These are phyloP conservation scores for Ascochyta lentis DNA, from an alignment of 2,329 filamentous ascomycete species.

Conservation along the genomic window DNA sequence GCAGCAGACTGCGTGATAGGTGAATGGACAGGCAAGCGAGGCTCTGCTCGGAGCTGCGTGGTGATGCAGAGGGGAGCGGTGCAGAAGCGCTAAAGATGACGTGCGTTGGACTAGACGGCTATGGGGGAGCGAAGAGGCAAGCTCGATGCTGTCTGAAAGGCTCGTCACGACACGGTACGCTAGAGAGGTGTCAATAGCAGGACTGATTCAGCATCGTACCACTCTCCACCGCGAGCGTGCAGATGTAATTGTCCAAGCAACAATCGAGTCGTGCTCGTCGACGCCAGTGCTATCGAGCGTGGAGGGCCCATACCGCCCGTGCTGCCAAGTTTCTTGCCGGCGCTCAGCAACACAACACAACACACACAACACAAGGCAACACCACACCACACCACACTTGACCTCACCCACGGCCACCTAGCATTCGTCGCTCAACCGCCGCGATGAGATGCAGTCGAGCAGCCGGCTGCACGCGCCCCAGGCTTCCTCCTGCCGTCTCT, in stretches of 20 bases:
- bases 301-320: slow-evolving; percentile 8
- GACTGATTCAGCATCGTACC: slow-evolving; percentile 10
- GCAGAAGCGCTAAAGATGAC: slow-evolving; percentile 18
- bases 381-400: neutral
- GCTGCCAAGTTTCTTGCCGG: slow-evolving; percentile 10
- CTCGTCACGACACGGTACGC: slow-evolving; percentile 4
- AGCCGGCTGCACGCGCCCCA: slow-evolving; percentile 1
- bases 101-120: slow-evolving; percentile 12
- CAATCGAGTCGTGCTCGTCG: slow-evolving; percentile 1
- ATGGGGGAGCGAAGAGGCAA: slow-evolving; percentile 7
- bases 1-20: slow-evolving; percentile 3
- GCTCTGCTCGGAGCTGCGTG: slow-evolving; percentile 5
- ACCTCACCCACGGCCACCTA: neutral
- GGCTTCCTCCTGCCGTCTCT: slow-evolving; percentile 7
- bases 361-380: too few relatives aligned
- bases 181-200: slow-evolving; percentile 7
- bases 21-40: neutral
- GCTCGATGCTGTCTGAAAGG: slow-evolving; percentile 1
- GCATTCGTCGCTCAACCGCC: slow-evolving; percentile 4
- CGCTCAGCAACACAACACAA: neutral
- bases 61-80: slow-evolving; percentile 3
- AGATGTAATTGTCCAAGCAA: neutral
- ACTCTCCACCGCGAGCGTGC: neutral
- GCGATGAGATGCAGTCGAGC: slow-evolving; percentile 4
- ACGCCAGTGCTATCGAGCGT: slow-evolving; percentile 11